Percentiles rank a stretch among this genome's conserved stretches.
phyloP scores from a whole-genome alignment of 73 alveolate genomes.

The Paramecium octaurelia region DNA sequence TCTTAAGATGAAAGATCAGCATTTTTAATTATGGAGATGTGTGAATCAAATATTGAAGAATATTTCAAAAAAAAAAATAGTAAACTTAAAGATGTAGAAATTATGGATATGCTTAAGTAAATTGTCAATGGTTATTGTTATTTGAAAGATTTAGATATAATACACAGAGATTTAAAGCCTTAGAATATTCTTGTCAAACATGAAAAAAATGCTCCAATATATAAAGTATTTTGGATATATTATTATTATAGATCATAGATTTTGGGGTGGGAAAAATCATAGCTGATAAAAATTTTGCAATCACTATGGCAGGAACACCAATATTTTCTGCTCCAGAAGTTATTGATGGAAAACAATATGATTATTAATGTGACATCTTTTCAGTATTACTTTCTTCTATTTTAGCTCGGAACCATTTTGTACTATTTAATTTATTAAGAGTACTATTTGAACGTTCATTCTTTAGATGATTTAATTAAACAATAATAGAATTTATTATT shows the following conservation, averaged over 20 bases:
- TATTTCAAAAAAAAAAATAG: background rate
- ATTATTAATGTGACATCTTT: background rate
- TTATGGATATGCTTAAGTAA: background rate
- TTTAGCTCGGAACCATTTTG: background rate
- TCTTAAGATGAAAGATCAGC: background rate
- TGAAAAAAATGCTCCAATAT: background rate
- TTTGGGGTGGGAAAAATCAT: background rate
- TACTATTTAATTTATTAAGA: background rate
- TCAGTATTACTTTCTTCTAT: background rate
- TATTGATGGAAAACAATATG: background rate
- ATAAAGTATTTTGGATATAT: background rate
- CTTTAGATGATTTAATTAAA: background rate
- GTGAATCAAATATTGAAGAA: background rate
- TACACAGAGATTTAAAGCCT: background rate
- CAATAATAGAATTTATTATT: background rate
- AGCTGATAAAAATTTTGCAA: background rate
- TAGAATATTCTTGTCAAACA: background rate
- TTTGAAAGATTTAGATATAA: background rate
- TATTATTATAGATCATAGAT: background rate
- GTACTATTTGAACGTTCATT: background rate
- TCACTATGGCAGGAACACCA: background rate
- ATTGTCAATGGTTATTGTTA: background rate
- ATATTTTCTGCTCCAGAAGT: background rate
- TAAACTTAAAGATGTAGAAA: background rate
- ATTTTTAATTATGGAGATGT: background rate